Evolutionary conservation across 1,139 yeast species (phyloP).

Genomic region (Geotrichum bryndzae): DNA sequence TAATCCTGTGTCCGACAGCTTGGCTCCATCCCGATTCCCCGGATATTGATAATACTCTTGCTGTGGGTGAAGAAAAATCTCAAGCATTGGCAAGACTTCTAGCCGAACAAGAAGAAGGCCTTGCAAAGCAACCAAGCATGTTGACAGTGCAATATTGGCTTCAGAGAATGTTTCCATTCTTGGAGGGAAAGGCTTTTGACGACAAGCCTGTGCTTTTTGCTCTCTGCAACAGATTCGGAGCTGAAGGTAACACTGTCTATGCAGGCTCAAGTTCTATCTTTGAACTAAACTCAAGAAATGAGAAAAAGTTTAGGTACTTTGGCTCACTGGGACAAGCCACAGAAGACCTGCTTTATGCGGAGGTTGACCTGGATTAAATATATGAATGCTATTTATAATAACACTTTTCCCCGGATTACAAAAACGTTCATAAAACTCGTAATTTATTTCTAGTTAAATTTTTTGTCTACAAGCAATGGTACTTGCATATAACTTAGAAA

Average conservation of each 20-base stretch:
- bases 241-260: constrained; percentile 62
- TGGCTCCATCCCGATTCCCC: constrained; percentile 58
- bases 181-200: constrained; percentile 32
- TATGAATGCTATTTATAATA: too few species aligned
- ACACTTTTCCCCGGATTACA: too few species aligned
- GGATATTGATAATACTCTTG: constrained; percentile 17
- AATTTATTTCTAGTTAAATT: background rate
- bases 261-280: constrained; percentile 55
- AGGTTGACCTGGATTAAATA: background rate
- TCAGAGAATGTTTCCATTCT: constrained; percentile 59
- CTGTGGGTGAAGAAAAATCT: constrained; percentile 5
- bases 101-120: constrained; percentile 23
- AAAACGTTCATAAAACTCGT: background rate
- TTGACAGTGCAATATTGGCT: constrained; percentile 59
- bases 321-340: constrained; percentile 23
- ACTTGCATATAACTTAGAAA: background rate
- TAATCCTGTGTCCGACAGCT: constrained; percentile 78
- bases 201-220: constrained; percentile 37
- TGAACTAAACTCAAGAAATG: constrained; percentile 19
- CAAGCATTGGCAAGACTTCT: constrained; percentile 6
- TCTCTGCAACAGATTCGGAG: constrained; percentile 66
- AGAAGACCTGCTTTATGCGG: background rate
- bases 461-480: too few species aligned
- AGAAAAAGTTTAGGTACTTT: constrained; percentile 16
- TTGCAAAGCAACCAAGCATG: constrained; percentile 35